These are phyloP conservation scores for Aspergillus eucalypticola DNA, from an alignment of 2,329 filamentous ascomycete species.

Conservation along the genomic window DNA sequence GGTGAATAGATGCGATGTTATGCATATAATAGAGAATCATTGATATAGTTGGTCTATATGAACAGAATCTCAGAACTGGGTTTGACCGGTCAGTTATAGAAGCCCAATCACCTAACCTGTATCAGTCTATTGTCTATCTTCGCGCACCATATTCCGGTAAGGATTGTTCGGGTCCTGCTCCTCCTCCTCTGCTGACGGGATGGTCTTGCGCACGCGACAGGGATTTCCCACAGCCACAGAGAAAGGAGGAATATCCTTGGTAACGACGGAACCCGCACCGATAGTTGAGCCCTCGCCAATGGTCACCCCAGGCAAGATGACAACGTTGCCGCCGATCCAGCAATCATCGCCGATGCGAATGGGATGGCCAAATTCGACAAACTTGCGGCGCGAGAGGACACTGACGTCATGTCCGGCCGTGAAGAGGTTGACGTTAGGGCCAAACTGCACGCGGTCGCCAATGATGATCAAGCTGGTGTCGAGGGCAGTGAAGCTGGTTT, in stretches of 20 bases:
- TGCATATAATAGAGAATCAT: not conserved
- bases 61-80: not conserved
- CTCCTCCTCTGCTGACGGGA: slow-evolving; percentile 27
- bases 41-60: no score
- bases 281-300: slow-evolving; percentile 47
- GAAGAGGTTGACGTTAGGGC: slow-evolving; percentile 55
- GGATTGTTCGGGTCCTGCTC: slow-evolving; percentile 25
- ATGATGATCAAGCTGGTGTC: slow-evolving; percentile 57
- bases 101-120: no score
- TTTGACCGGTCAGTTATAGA: not conserved
- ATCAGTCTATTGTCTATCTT: slow-evolving; percentile 7
- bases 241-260: slow-evolving; percentile 37
- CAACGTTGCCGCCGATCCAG: slow-evolving; percentile 53
- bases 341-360: slow-evolving; percentile 52
- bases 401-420: slow-evolving; percentile 56
- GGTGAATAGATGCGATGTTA: not conserved
- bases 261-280: slow-evolving; percentile 44
- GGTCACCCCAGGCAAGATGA: slow-evolving; percentile 45
- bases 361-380: slow-evolving; percentile 52
- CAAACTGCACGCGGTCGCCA: slow-evolving; percentile 56
- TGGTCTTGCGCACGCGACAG: slow-evolving; percentile 27
- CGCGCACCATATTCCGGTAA: slow-evolving; percentile 23
- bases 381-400: slow-evolving; percentile 49
- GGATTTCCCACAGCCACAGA: slow-evolving; percentile 34
- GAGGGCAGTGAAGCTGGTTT: slow-evolving; percentile 55